phyloP scores from a whole-genome alignment of 164 flowering plant species.

The Hamamelis virginiana region DNA sequence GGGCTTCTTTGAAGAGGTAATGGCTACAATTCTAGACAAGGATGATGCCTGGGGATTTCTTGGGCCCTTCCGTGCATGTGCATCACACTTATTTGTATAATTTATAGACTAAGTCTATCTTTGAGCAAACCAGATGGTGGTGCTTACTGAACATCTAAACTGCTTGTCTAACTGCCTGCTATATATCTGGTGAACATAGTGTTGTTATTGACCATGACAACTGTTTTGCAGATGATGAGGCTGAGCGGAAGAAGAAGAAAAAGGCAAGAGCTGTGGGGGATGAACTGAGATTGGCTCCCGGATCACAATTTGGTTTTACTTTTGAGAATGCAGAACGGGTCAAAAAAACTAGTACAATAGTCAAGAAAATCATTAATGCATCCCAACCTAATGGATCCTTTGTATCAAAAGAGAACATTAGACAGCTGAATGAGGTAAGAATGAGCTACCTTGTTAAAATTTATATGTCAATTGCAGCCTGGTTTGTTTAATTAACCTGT shows the following conservation, averaged over 20 bases:
- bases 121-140: not conserved
- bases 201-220: not conserved
- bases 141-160: not conserved
- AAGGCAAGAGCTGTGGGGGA: conserved; percentile 32
- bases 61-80: not conserved
- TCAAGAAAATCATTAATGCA: conserved; percentile 30
- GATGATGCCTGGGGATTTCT: not conserved
- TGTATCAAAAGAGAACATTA: conserved; percentile 31
- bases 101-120: not conserved
- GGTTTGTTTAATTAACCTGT: not conserved
- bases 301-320: conserved; percentile 33
- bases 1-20: not conserved
- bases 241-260: conserved; percentile 71
- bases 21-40: not conserved
- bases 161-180: not conserved
- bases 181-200: not conserved
- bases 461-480: not conserved
- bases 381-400: conserved; percentile 44
- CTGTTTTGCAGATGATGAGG: conserved; percentile 61
- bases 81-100: not conserved
- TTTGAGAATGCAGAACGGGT: conserved; percentile 36
- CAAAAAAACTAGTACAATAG: conserved; percentile 32
- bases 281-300: conserved; percentile 27
- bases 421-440: conserved; percentile 48
- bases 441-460: not conserved